These are phyloP conservation scores for Neofusicoccum kwambonambiense DNA, from an alignment of 2,329 filamentous ascomycete genomes.

Conservation along the genomic window DNA sequence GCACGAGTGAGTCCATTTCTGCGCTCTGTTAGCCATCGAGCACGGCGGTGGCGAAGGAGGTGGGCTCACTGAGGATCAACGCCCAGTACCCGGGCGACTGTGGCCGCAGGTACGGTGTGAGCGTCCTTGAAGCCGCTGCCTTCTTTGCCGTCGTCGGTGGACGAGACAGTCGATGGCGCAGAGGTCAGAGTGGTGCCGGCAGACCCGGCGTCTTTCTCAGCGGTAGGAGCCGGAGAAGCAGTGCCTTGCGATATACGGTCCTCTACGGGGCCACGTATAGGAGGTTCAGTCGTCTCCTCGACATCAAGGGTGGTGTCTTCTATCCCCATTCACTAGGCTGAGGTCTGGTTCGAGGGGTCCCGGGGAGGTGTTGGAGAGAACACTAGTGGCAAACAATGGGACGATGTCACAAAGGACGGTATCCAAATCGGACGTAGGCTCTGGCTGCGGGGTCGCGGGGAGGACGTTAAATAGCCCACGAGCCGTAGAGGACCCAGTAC, in stretches of 20 bases:
- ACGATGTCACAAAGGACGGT: slow-evolving; percentile 11
- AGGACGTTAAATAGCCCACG: slow-evolving; percentile 4
- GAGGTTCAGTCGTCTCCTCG: slow-evolving; percentile 44
- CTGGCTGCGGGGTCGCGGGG: slow-evolving; percentile 9
- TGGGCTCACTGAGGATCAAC: slow-evolving; percentile 35
- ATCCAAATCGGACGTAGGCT: neutral
- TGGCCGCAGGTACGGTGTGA: slow-evolving; percentile 36
- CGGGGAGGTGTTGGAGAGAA: neutral
- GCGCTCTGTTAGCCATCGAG: neutral
- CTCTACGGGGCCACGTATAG: slow-evolving; percentile 36
- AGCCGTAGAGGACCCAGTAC: slow-evolving; percentile 3
- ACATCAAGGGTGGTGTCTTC: slow-evolving; percentile 35
- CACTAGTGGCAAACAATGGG: neutral
- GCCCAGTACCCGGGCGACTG: slow-evolving; percentile 36
- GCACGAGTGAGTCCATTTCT: slow-evolving; percentile 61
- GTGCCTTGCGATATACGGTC: slow-evolving; percentile 5
- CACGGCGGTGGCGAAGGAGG: neutral
- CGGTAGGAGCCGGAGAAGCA: neutral
- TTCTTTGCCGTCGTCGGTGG: slow-evolving; percentile 11
- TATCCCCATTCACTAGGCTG: slow-evolving; percentile 42
- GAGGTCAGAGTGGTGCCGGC: slow-evolving; percentile 8
- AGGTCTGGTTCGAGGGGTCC: slow-evolving; percentile 2
- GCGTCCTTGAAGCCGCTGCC: slow-evolving; percentile 28
- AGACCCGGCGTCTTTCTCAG: neutral
- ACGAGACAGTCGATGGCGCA: neutral